Percentiles rank a stretch among this genome's conserved stretches.
Evolutionary conservation across 768 basidiomycete species (phyloP).

Genomic region (Cytidiella melzeri): DNA sequence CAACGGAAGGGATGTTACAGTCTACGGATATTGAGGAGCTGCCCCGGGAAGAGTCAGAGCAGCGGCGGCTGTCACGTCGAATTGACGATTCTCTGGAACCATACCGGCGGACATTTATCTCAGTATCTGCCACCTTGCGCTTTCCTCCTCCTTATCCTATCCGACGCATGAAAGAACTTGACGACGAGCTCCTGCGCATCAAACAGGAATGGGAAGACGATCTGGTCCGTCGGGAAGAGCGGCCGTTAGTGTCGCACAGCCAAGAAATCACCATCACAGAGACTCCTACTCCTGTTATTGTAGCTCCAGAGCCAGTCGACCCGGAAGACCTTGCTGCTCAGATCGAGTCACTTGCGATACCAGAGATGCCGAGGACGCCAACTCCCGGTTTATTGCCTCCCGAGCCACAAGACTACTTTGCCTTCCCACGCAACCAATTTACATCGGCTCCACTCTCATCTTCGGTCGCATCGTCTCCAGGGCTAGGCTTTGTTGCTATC

Average conservation of each 20-base stretch:
- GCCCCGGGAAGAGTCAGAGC: slow-evolving; percentile 68
- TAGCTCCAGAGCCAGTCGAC: slow-evolving; percentile 13
- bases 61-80: slow-evolving; percentile 60
- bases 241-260: slow-evolving; percentile 32
- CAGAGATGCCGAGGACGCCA: slow-evolving; percentile 34
- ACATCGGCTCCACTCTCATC: slow-evolving; percentile 24
- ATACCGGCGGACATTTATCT: slow-evolving; percentile 83
- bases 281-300: slow-evolving; percentile 7
- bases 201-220: slow-evolving; percentile 87
- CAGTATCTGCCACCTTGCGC: slow-evolving; percentile 86
- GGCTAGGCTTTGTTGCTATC: slow-evolving; percentile 29
- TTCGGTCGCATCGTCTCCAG: slow-evolving; percentile 25
- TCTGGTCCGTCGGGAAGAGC: slow-evolving; percentile 71
- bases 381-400: slow-evolving; percentile 25
- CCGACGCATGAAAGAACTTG: slow-evolving; percentile 80
- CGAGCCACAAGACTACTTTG: slow-evolving; percentile 39
- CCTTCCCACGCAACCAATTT: slow-evolving; percentile 23
- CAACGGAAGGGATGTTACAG: neutral
- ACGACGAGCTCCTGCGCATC: slow-evolving; percentile 63
- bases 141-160: slow-evolving; percentile 92
- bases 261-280: slow-evolving; percentile 40
- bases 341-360: slow-evolving; percentile 47
- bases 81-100: slow-evolving; percentile 81
- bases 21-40: slow-evolving; percentile 29
- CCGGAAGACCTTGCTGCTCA: slow-evolving; percentile 57